Evolutionary conservation across 2,329 filamentous ascomycete genomes (phyloP), one percentile per base, ranked within the genome.

Genomic region (Aureobasidium sp.): DNA sequence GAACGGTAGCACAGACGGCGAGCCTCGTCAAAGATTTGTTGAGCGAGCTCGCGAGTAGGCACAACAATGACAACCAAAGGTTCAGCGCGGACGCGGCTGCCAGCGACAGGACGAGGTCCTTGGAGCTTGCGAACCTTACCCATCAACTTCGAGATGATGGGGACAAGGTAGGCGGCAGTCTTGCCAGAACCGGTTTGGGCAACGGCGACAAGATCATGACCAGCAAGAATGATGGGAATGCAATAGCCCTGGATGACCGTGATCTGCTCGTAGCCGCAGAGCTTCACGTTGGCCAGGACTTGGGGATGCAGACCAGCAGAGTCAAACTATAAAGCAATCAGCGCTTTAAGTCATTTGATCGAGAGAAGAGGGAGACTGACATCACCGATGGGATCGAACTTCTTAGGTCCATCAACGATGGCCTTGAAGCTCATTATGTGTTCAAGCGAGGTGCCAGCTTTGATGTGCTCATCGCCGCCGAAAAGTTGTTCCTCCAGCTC

Each of bases 121-220:
- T 87, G 87, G 7, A 97, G 78, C 76, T 92, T 92, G 77, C 92
- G 94, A 6, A 89, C 91, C 77, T 97, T 97, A 29, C 94, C 94
- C 91, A 97, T 97, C 26, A 99, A 78, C 73, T 89, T 88, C 64
- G 92, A 96, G 57, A 97, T 71, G 64, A 96, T 89, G 0, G 94
- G 94, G 61, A 97, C 85, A 5, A 99, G 77, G 71, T 94, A 99
- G 0, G 94, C 92, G 0, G 89, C 93, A 0, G 94, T 99, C 80
- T 99, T 99, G 59, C 94, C 94, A 29, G 93, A 97, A 24, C 94
- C 93, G 52, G 94, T 99, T 76, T 97, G 93, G 9, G 94, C 92
- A 69, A 94, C 85, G 2, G 87, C 92, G 67, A 97, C 90, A 34
- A 97, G 79, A 74, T 99, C 94, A 67, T 89, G 80, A 1, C 89